Evolutionary conservation across 495 filamentous ascomycete genomes (phyloP), one percentile per base, ranked within the genome.

Genomic region (Trichoderma orchidacearum): DNA sequence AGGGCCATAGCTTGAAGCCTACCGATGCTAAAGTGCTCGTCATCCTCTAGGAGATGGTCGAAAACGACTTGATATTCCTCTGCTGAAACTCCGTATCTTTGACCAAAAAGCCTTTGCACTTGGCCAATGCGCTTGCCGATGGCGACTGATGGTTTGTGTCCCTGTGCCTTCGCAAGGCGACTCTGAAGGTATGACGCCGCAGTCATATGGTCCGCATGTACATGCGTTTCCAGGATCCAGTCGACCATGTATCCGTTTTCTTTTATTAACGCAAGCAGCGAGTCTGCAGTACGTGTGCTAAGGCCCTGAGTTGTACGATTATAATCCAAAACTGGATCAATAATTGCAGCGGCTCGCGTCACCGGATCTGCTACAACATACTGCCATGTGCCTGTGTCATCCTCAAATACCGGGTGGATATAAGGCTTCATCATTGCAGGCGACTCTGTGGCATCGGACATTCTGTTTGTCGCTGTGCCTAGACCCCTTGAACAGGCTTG

Each of bases 121-220:
- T 74, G 58, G 2, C 51, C 62, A 34, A 84, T 82, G 13, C 80
- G 70, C 55, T 74, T 72, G 30, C 81, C 82, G 56, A 83, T 83
- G 51, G 75, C 67, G 12, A 83, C 70, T 5, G 59, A 35, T 0
- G 73, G 75, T 61, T 59, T 67, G 3, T 31, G 56, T 11, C 59
- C 61, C 45, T 69, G 64, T 0, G 21, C 30, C 35, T 45, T 38
- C 0, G 52, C 56, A 4, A 85, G 71, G 15, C 63, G 60, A 2
- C 53, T 57, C 60, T 81, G 80, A 1, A 85, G 68, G 57, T 83
- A 85, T 5, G 64, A 66, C 0, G 80, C 64, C 0, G 81, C 75
- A 1, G 78, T 83, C n/a, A 83, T 63, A 61, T 84, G 81, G 66
- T 84, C 81, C 41, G 82, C 82, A 60, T 85, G 82, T 12, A 71